Evolutionary conservation across 495 filamentous ascomycete genomes (phyloP).

Genomic region (Tuber melanosporum): DNA sequence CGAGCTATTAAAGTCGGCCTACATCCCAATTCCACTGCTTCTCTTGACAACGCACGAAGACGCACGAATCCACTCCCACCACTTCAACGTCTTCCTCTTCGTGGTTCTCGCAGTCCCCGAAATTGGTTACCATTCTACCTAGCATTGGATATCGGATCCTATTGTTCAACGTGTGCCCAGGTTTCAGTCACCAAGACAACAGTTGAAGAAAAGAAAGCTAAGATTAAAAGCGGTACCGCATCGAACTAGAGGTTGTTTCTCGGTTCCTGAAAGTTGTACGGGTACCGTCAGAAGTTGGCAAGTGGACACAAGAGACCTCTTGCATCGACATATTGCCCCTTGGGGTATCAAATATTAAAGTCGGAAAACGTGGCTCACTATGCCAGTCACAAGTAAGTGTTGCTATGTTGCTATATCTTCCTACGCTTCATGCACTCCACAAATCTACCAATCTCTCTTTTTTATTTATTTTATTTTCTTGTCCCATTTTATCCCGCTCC

Average conservation of each 20-base stretch:
- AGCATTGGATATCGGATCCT: conserved; percentile 16
- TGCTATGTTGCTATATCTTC: conserved; percentile 26
- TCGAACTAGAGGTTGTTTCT: conserved; percentile 12
- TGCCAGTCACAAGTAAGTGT: conserved; percentile 44
- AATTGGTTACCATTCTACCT: conserved; percentile 29
- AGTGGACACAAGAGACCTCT: conserved; percentile 12
- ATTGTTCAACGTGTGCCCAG: conserved; percentile 17
- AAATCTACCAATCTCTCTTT: conserved; percentile 24
- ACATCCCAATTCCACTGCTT: conserved; percentile 28
- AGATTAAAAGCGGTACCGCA: conserved; percentile 16
- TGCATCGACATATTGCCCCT: conserved; percentile 28
- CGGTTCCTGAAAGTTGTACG: conserved; percentile 17
- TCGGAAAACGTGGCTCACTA: conserved; percentile 34
- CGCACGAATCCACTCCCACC: conserved; percentile 27
- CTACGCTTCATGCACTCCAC: conserved; percentile 20
- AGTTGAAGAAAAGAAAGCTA: conserved; percentile 9
- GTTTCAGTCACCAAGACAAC: conserved; percentile 7
- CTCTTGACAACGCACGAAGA: conserved; percentile 38
- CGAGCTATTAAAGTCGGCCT: conserved; percentile 30
- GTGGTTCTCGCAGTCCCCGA: conserved; percentile 15
- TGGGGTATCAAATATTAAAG: conserved; percentile 35
- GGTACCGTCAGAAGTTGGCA: conserved; percentile 24
- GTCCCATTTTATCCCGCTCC: conserved; percentile 20
- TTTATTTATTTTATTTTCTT: conserved; percentile 14
- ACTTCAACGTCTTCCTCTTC: conserved; percentile 18